A percentile compares a stretch with the other conserved stretches of the same genome.
These are phyloP conservation scores for Ulmus americana DNA, from an alignment of 331 rosid species.

Conservation along the genomic window DNA sequence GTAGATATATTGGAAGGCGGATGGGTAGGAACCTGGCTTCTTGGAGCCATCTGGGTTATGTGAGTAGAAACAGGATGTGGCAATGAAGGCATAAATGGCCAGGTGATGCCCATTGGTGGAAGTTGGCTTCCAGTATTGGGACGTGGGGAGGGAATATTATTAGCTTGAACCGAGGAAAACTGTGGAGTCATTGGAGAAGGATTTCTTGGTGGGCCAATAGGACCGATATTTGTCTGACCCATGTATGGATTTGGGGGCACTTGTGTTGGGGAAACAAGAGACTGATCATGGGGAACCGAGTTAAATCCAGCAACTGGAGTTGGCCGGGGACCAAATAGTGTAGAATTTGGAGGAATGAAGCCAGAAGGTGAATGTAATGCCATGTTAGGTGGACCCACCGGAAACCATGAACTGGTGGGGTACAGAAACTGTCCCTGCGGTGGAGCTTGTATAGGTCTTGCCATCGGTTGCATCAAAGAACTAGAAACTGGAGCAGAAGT, in stretches of 20 bases:
- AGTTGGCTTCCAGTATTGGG: conserved; percentile 31
- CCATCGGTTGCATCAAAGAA: conserved; percentile 37
- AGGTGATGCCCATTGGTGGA: conserved; percentile 30
- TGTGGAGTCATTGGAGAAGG: conserved; percentile 35
- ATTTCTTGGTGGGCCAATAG: conserved; percentile 45
- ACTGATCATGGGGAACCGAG: conserved; percentile 37
- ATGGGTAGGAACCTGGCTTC: conserved; percentile 23
- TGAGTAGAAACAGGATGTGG: conserved; percentile 42
- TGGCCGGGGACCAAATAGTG: conserved; percentile 48
- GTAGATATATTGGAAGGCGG: conserved; percentile 35
- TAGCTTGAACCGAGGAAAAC: conserved; percentile 36
- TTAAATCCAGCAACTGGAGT: conserved; percentile 36
- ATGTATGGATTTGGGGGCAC: conserved; percentile 39
- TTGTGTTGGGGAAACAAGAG: conserved; percentile 34
- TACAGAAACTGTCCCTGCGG: conserved; percentile 44
- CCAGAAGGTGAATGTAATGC: conserved; percentile 37
- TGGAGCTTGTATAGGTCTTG: conserved; percentile 31
- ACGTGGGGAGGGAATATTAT: conserved; percentile 38
- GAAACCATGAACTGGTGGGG: conserved; percentile 51
- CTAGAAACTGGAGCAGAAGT: conserved; percentile 28
- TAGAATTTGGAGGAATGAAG: conserved; percentile 30
- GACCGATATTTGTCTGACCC: conserved; percentile 40
- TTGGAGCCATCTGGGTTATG: conserved; percentile 41
- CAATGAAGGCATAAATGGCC: conserved; percentile 35
- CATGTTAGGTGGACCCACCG: conserved; percentile 35